phyloP scores from a whole-genome alignment of 306 rosid genomes.

The Boehmeria nivea region DNA sequence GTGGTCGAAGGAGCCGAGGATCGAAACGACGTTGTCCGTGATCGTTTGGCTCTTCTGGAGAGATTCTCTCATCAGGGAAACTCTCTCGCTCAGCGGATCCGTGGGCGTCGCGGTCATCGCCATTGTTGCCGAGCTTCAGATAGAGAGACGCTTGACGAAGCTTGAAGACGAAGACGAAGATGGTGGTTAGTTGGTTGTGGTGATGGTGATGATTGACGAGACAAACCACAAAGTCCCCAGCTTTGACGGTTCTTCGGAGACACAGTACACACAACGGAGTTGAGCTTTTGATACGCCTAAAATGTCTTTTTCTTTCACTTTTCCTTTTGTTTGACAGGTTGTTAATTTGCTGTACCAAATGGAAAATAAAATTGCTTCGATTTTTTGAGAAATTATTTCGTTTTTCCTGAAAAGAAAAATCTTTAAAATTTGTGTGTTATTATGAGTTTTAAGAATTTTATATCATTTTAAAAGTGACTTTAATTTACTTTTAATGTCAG shows the following conservation, averaged over 20 bases:
- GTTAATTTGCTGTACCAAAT: neutral
- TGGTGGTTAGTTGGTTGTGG: neutral
- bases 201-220: neutral
- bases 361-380: neutral
- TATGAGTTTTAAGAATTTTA: too few species aligned
- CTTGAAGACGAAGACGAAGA: slow-evolving; percentile 2
- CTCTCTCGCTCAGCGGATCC: slow-evolving; percentile 73
- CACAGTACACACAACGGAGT: too few species aligned
- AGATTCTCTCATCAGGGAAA: slow-evolving; percentile 71
- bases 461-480: too few species aligned
- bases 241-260: neutral
- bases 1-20: slow-evolving; percentile 93
- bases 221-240: neutral
- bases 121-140: too few species aligned
- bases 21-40: slow-evolving; percentile 79
- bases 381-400: too few species aligned
- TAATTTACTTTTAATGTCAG: too few species aligned
- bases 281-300: too few species aligned
- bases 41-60: slow-evolving; percentile 88
- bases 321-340: neutral
- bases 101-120: neutral
- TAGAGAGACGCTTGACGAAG: neutral
- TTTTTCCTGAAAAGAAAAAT: too few species aligned
- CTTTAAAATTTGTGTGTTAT: too few species aligned
- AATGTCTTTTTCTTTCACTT: neutral